Base-by-base conservation (phyloP, 208 protist genomes). In the Polymyxa betae region DNA sequence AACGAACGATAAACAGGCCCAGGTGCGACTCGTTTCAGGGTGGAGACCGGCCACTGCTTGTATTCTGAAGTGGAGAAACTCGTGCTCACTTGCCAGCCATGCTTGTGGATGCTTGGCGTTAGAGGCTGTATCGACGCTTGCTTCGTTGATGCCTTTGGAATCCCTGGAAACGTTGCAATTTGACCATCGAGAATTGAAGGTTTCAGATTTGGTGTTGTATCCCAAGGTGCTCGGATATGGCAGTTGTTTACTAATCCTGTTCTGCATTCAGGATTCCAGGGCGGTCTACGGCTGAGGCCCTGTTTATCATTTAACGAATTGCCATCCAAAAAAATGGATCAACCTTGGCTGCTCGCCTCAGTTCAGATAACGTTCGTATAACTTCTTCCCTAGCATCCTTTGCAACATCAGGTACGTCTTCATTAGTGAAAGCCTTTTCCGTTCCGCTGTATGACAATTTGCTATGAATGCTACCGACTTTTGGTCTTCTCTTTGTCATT, bases 401-500 rank as follows among this genome's bases (percentile, higher is more conserved):
- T 5, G 72, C 72, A 35, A 43, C n/a, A 35, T 35, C 72, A 16
- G 72, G 72, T n/a, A 82, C 35, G n/a, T 82, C 72, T 35, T 5
- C 5, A 5, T n/a, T 12, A 43, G 5, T 5, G n/a, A 82, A 82
- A 5, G 35, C 72, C 72, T 35, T 5, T 82, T 82, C 72, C 12
- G 5, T n/a, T 5, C 72, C 10, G n/a, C n/a, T 43, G 35, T 82
- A 82, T 5, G 5, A 38, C 10, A 82, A 5, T 5, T n/a, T 5
- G 16, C 72, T n/a, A 82, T 82, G 72, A n/a, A 82, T 43, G 72
- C 72, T 82, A n/a, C 72, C 72, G n/a, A 82, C 35, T n/a, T 82
- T 82, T 5, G 35, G 35, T n/a, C 35, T 82, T 5, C 16, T n/a
- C 72, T 82, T 82, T 12, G 35, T n/a, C 72, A 82, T 82, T 82